Percentiles rank a stretch among this genome's conserved stretches.
These are phyloP conservation scores for Nemania sp. DNA, from an alignment of 2,329 filamentous ascomycete species.

Conservation along the genomic window DNA sequence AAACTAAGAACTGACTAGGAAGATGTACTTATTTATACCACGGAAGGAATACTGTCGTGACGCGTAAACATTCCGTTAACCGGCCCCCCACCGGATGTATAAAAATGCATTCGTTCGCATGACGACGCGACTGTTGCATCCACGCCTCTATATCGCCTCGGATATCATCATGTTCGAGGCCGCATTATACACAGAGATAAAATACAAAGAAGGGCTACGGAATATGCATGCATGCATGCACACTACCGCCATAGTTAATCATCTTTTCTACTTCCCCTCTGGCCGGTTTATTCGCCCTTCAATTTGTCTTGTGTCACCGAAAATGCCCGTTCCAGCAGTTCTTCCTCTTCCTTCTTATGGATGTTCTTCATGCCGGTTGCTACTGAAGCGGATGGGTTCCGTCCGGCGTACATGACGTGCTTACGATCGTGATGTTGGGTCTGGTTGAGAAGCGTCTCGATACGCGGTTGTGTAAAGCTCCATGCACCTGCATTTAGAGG, in stretches of 20 bases:
- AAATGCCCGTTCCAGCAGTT: constrained; percentile 71
- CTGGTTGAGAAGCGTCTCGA: constrained; percentile 93
- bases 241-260: constrained; percentile 26
- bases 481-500: constrained; percentile 96
- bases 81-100: constrained; percentile 9
- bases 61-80: neutral
- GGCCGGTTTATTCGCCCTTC: constrained; percentile 60
- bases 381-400: constrained; percentile 89
- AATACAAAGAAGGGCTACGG: constrained; percentile 30
- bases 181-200: constrained; percentile 40
- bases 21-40: no score
- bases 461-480: constrained; percentile 95
- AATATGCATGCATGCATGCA: constrained; percentile 24
- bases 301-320: constrained; percentile 69
- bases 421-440: constrained; percentile 91
- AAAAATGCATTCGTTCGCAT: constrained; percentile 33
- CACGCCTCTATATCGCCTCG: constrained; percentile 37
- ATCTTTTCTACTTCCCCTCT: constrained; percentile 19
- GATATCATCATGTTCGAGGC: constrained; percentile 30
- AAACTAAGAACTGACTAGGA: no score
- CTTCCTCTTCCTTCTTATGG: constrained; percentile 91
- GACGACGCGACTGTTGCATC: constrained; percentile 20
- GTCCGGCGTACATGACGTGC: constrained; percentile 95
- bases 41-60: neutral
- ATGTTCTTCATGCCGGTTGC: constrained; percentile 88